phyloP scores from a whole-genome alignment of 2,329 filamentous ascomycete species.

The Thielaviopsis populi region DNA sequence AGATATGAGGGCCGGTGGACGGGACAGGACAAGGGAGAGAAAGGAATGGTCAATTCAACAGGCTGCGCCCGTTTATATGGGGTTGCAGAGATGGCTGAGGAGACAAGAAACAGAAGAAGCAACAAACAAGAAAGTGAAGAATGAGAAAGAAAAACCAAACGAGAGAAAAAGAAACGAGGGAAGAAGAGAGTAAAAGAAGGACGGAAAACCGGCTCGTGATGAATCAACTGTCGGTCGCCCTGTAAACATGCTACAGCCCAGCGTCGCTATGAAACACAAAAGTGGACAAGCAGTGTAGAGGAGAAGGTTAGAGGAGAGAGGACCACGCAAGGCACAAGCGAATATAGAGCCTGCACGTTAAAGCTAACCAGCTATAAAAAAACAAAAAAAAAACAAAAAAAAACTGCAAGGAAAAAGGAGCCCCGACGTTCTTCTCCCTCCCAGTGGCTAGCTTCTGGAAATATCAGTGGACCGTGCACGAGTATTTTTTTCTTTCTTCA shows the following conservation, averaged over 20 bases:
- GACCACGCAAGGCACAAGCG: not conserved
- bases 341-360: not conserved
- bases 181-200: not conserved
- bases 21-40: not conserved
- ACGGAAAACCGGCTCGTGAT: too few relatives aligned
- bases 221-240: not conserved
- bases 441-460: not conserved
- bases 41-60: not conserved
- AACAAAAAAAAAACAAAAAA: not conserved
- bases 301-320: not conserved
- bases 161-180: not conserved
- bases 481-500: slow-evolving; percentile 4
- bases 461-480: not conserved
- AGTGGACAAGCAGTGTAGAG: not conserved
- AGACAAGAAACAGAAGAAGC: not conserved
- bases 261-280: not conserved
- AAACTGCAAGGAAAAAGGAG: not conserved
- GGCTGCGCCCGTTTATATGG: slow-evolving; percentile 3
- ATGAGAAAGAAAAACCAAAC: not conserved
- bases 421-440: not conserved
- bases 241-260: not conserved
- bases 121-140: not conserved
- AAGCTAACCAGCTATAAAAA: not conserved
- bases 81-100: not conserved
- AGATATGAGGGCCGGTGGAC: not conserved